Evolutionary conservation across 83 land plant species (phyloP).

Genomic region (Picea mariana): DNA sequence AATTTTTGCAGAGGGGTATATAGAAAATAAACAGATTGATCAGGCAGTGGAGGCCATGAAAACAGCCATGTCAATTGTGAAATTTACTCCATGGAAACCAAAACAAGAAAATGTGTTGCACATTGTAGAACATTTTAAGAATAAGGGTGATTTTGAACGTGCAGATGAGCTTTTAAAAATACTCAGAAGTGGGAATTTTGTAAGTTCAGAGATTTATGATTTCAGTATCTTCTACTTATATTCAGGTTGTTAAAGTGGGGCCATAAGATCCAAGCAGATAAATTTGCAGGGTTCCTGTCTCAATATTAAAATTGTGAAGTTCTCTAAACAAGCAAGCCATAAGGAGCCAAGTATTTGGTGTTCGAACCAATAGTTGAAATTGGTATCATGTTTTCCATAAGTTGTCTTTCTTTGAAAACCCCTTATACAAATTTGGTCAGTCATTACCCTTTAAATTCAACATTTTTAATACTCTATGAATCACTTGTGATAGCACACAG

Average conservation of each 20-base stretch:
- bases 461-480: too few species aligned
- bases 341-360: too few species aligned
- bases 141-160: slow-evolving; percentile 22
- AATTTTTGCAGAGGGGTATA: slow-evolving; percentile 56
- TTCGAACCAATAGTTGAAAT: too few species aligned
- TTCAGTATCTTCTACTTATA: slow-evolving; percentile 23
- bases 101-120: slow-evolving; percentile 15
- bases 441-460: too few species aligned
- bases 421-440: too few species aligned
- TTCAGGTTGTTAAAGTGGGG: slow-evolving; percentile 1
- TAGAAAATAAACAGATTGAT: slow-evolving; percentile 35
- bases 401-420: too few species aligned
- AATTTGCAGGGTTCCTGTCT: too few species aligned
- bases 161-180: slow-evolving; percentile 18
- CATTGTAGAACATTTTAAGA: slow-evolving; percentile 33
- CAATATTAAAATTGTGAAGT: too few species aligned
- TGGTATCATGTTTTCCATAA: too few species aligned
- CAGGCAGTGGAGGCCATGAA: slow-evolving; percentile 46
- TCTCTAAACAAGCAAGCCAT: too few species aligned
- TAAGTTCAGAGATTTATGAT: slow-evolving; percentile 38
- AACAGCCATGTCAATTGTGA: slow-evolving; percentile 29
- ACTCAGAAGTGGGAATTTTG: slow-evolving; percentile 17
- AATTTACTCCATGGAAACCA: slow-evolving; percentile 38
- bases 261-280: too few species aligned
- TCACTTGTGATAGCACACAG: too few species aligned